Base-by-base conservation (phyloP, 306 rosid species). In the Gastrolobium bilobum region DNA sequence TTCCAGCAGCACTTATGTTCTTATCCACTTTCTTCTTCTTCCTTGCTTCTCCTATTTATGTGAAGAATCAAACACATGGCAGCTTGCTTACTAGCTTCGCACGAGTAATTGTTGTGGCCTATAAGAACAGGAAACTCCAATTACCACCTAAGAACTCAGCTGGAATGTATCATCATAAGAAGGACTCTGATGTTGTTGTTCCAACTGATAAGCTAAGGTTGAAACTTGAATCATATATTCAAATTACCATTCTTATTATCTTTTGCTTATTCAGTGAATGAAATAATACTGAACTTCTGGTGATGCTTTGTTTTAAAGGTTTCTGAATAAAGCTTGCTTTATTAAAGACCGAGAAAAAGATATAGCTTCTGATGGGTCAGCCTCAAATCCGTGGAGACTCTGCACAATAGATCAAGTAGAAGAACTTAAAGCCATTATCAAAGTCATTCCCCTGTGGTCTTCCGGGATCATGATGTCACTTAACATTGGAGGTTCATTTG, bases 381-480 rank as follows among this genome's bases (percentile, higher is more conserved):
- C 91, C 33, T 13, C 71, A 62, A 52, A 90, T 88, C 89, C 92
- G 3, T 90, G 94, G 97, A 84, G 76, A 57, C 87, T 92, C 2
- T 92, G 95, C 88, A 81, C 92, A 29, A 46, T 80, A 31, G 86
- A 85, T 70, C 83, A 92, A 84, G 93, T 87, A 7, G 95, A 92
- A 79, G 91, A 88, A 71, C 89, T 92, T 0, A 92, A 90, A 65
- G 84, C 89, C 13, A 87, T 92, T 7, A 30, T 92, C 11, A 86
- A 73, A 80, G 88, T 92, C 3, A 83, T 92, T 10, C 93, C 97
- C 0, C 44, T 92, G 2, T 92, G 97, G 95, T 88, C 92, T 58
- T 73, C 89, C 0, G 87, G 91, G 47, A 65, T 90, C 4, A 63
- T 88, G 77, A 65, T 87, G 86, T 83, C 90, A 1, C 76, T 88